These are phyloP conservation scores for Termitomyces sp. DNA, from an alignment of 768 basidiomycete genomes.

Conservation along the genomic window DNA sequence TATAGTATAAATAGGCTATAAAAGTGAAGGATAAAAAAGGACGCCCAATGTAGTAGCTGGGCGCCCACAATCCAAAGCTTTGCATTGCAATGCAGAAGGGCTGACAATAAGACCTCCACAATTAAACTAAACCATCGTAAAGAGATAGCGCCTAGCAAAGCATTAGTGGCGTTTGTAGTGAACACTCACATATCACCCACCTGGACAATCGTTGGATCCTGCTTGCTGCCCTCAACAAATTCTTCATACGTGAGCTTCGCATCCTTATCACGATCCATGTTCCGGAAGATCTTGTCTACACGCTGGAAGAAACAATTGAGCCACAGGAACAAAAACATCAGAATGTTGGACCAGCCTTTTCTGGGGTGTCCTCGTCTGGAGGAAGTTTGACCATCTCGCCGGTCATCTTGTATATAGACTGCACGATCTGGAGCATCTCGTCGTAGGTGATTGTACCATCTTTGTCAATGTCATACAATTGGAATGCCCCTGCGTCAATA, in stretches of 20 bases:
- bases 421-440: constrained; percentile 98
- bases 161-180: not conserved
- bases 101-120: not conserved
- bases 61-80: not conserved
- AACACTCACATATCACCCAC: constrained; percentile 29
- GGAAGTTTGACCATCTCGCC: constrained; percentile 99
- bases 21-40: not conserved
- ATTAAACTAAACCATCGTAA: constrained; percentile 70
- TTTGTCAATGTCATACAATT: constrained; percentile 97
- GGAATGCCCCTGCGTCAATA: constrained; percentile 87
- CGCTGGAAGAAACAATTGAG: constrained; percentile 47
- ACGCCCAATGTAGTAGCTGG: not conserved
- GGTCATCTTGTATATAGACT: constrained; percentile 99
- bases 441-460: constrained; percentile 98
- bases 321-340: constrained; percentile 3
- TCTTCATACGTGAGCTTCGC: constrained; percentile 92
- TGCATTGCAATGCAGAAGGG: not conserved
- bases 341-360: constrained; percentile 60
- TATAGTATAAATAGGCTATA: not conserved
- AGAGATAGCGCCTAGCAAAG: constrained; percentile 76
- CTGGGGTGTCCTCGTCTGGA: constrained; percentile 98
- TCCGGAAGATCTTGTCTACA: constrained; percentile 96
- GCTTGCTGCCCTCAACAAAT: constrained; percentile 97
- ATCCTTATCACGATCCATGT: constrained; percentile 96
- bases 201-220: constrained; percentile 99